These are phyloP conservation scores for Chlamydomonas incerta DNA, from an alignment of 139 green algal species.

Conservation along the genomic window DNA sequence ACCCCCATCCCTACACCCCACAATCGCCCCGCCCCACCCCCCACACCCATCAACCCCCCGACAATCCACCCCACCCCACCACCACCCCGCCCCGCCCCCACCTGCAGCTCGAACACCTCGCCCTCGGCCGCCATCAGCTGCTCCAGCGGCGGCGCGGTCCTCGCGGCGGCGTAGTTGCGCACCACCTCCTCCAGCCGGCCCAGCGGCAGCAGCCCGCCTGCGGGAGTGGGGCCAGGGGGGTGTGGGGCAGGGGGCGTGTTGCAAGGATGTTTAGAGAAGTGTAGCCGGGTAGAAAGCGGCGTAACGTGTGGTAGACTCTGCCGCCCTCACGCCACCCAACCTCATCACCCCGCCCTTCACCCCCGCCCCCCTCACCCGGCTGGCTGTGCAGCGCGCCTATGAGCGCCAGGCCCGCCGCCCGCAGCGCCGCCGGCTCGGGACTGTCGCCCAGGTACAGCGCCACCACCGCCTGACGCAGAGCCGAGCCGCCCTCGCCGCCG, in stretches of 20 bases:
- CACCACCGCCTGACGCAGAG: not conserved
- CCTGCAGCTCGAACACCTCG: conserved; percentile 33
- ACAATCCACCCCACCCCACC: not conserved
- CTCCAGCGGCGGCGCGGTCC: not conserved
- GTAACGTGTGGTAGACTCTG: too few species aligned
- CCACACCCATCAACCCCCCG: too few species aligned
- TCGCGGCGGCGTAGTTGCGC: too few species aligned
- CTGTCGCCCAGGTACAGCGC: not conserved
- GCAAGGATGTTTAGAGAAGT: too few species aligned
- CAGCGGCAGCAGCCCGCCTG: conserved; percentile 27
- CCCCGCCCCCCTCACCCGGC: not conserved
- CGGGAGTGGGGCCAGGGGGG: too few species aligned
- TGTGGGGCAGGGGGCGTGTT: too few species aligned
- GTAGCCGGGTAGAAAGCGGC: too few species aligned
- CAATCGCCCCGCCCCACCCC: too few species aligned
- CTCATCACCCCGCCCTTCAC: not conserved
- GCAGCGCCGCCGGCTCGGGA: not conserved
- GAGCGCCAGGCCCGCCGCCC: not conserved
- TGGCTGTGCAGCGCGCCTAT: not conserved
- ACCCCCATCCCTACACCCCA: not conserved
- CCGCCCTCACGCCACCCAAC: too few species aligned
- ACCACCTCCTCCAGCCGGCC: conserved; percentile 7
- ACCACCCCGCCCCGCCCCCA: not conserved
- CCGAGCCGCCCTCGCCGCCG: not conserved
- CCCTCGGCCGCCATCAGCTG: conserved; percentile 7